These are phyloP conservation scores for Crithidia expoeki DNA, from an alignment of 208 protist genomes.

Conservation along the genomic window DNA sequence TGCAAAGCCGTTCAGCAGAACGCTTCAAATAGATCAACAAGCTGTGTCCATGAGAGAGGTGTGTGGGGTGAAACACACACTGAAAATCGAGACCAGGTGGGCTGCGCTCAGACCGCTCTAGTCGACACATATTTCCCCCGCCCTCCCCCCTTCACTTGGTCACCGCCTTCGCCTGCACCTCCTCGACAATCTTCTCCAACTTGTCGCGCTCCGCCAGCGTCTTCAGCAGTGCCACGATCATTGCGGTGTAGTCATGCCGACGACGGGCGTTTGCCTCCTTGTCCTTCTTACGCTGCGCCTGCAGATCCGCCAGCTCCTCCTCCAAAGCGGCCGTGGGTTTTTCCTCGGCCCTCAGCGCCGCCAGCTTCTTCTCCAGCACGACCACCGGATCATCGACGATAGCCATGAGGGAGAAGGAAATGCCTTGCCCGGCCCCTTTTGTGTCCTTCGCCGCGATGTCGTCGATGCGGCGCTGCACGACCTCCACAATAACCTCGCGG, in stretches of 20 bases:
- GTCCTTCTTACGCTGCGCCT: slow-evolving; percentile 57
- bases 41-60: too few species aligned
- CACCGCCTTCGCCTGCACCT: slow-evolving; percentile 29
- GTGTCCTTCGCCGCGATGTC: slow-evolving; percentile 62
- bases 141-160: not conserved
- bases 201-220: slow-evolving; percentile 93
- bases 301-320: slow-evolving; percentile 60
- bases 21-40: too few species aligned
- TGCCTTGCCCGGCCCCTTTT: slow-evolving; percentile 70
- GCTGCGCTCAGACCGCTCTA: too few species aligned
- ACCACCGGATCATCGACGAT: slow-evolving; percentile 90
- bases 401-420: slow-evolving; percentile 97
- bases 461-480: slow-evolving; percentile 90
- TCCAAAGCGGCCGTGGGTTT: slow-evolving; percentile 63
- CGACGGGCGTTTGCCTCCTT: slow-evolving; percentile 94
- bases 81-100: too few species aligned
- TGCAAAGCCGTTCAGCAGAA: too few species aligned
- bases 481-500: slow-evolving; percentile 62
- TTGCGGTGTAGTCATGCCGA: slow-evolving; percentile 97
- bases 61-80: too few species aligned
- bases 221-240: slow-evolving; percentile 94
- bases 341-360: slow-evolving; percentile 37
- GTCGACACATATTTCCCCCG: not conserved
- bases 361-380: slow-evolving; percentile 73
- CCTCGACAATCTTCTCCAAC: slow-evolving; percentile 59